Base-by-base conservation (phyloP, 306 rosid genomes). In the Phaseolus lunatus region DNA sequence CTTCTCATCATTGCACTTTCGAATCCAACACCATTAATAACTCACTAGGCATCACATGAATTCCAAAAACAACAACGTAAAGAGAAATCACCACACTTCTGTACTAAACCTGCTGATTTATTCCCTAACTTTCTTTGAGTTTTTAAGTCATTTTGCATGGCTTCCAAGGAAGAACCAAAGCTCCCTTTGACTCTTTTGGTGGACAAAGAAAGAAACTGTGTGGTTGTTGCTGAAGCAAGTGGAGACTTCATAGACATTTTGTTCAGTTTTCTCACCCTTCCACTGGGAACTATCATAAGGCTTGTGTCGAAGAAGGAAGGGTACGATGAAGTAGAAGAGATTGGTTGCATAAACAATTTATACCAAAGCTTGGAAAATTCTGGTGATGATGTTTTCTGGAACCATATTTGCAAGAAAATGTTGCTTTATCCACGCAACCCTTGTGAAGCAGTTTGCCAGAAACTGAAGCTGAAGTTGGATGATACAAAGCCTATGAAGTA, bases 221-320 rank as follows among this genome's bases (percentile, higher is more conserved):
- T 78, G 15, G 83, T 83, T 41, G 54, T 41, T 14, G 80, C 73
- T 23, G 83, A 78, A 73, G 76, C 83, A 73, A 78, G 29, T 3
- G 41, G 70, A 37, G 83, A 83, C 13, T 67, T 83, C 1, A 45
- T 78, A 39, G 83, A 83, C 31, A 74, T 63, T 59, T 77, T 83
- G 29, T 83, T 78, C 10, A 67, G 78, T 23, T 83, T 83, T 72
- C 77, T 83, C 16, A 73, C 81, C 37, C 83, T 78, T 83, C 86
- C 78, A 37, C 16, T 78, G 43, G 83, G 81, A 59, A 83, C 83
- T 11, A 74, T 83, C 53, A 49, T 49, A 24, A 57, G 77, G 12
- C 47, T 73, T 19, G 39, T 78, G 5, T 58, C 49, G 9, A 73
- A 78, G 4, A 73, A 24, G 0, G 74, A 64, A 18, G 27, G 5